Evolutionary conservation across 768 basidiomycete species (phyloP).

Genomic region (Boletellus ananas): DNA sequence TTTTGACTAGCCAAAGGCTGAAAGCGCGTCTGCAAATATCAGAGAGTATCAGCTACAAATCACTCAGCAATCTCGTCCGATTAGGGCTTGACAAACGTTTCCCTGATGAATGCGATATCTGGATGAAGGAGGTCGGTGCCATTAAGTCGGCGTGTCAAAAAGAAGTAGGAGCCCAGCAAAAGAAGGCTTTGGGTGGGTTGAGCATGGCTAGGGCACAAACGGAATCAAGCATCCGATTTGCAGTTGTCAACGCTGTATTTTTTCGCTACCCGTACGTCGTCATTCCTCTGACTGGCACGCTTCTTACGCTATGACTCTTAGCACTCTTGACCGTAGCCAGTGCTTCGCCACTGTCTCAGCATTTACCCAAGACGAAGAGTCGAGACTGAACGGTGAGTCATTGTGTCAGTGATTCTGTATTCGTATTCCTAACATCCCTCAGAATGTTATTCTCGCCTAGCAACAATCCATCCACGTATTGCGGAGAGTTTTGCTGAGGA

Average conservation of each 20-base stretch:
- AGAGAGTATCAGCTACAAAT: conserved; percentile 19
- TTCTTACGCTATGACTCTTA: neutral
- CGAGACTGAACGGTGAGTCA: conserved; percentile 10
- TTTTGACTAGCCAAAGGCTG: conserved; percentile 15
- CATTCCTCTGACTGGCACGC: neutral
- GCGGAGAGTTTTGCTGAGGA: conserved; percentile 19
- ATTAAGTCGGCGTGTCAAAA: neutral
- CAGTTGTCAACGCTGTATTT: conserved; percentile 27
- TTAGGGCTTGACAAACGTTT: conserved; percentile 32
- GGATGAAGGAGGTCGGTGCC: conserved; percentile 16
- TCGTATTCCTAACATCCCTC: neutral
- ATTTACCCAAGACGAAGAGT: conserved; percentile 15
- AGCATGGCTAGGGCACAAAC: conserved; percentile 9
- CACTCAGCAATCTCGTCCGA: conserved; percentile 27
- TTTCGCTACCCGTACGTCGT: conserved; percentile 20
- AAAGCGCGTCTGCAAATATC: conserved; percentile 27
- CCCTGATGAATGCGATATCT: conserved; percentile 20
- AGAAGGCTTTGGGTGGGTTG: conserved; percentile 11
- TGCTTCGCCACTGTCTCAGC: conserved; percentile 12
- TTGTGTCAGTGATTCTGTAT: neutral
- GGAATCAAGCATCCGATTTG: conserved; percentile 20
- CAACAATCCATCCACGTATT: conserved; percentile 15
- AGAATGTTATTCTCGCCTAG: conserved; percentile 19
- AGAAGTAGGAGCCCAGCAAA: conserved; percentile 4
- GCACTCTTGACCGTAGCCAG: conserved; percentile 17